phyloP scores from a whole-genome alignment of 495 filamentous ascomycete species.

The Penicillium mononematosum region DNA sequence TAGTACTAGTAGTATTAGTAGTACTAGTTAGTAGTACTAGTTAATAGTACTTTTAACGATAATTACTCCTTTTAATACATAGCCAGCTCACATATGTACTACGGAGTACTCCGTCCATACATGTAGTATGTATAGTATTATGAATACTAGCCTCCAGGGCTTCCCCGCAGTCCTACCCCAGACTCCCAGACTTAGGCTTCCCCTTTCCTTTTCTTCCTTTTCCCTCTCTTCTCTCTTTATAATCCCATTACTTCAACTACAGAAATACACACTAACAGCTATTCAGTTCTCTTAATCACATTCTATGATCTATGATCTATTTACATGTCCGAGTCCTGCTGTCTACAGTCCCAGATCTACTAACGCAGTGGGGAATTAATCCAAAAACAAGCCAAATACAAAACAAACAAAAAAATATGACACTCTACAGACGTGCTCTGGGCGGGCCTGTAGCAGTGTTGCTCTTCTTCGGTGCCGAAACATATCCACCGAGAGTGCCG shows the following conservation, averaged over 20 bases:
- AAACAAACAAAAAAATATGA: conserved; percentile 10
- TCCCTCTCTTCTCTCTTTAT: not conserved
- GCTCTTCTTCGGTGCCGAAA: conserved; percentile 60
- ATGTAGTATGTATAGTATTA: too few relatives aligned
- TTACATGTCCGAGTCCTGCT: conserved; percentile 19
- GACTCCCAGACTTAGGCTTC: conserved; percentile 8
- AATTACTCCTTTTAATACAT: not conserved
- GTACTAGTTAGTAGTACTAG: too few relatives aligned
- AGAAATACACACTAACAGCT: not conserved
- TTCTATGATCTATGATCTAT: conserved; percentile 32
- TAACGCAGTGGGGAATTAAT: conserved; percentile 27
- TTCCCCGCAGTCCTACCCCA: conserved; percentile 27
- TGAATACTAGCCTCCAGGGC: too few relatives aligned
- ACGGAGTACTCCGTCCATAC: too few relatives aligned
- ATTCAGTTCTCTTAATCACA: conserved; percentile 16
- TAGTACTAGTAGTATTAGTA: too few relatives aligned
- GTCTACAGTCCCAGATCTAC: conserved; percentile 17
- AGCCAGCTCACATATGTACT: not conserved
- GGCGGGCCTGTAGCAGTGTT: conserved; percentile 41
- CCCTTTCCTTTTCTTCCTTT: conserved; percentile 7
- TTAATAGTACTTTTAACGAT: not conserved
- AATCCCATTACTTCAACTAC: not conserved
- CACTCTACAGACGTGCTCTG: conserved; percentile 34
- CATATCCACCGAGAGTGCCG: conserved; percentile 53
- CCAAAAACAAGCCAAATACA: conserved; percentile 16